Conservation (phyloP, 1,284 basidiomycete species). For the Apiotrichum laibachii region DNA sequence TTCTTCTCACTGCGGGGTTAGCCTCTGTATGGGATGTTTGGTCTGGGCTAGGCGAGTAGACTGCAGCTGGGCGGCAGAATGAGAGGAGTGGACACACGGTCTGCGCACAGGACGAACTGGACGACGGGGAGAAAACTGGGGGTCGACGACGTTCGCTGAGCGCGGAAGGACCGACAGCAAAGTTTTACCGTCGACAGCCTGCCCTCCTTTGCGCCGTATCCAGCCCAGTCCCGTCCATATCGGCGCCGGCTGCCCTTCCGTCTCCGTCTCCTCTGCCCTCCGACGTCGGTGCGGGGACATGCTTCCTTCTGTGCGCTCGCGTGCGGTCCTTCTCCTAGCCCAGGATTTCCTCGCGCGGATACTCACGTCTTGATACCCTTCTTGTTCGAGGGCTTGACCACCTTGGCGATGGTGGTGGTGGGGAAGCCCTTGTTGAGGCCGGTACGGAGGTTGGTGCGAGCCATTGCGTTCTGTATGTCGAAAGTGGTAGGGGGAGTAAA, state of each 20-base stretch:
- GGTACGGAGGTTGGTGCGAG: slow-evolving; percentile 71
- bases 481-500: background rate
- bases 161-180: too few species aligned
- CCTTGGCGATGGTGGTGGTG: slow-evolving; percentile 80
- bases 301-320: too few species aligned
- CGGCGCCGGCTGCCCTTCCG: too few species aligned
- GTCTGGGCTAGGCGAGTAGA: background rate
- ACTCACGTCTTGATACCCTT: slow-evolving; percentile 72
- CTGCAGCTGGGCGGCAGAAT: background rate
- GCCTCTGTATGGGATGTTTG: background rate
- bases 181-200: too few species aligned
- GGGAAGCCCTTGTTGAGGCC: slow-evolving; percentile 92
- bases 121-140: too few species aligned
- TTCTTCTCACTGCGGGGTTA: slow-evolving; percentile 59
- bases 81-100: background rate
- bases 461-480: slow-evolving; percentile 18
- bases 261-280: too few species aligned
- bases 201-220: too few species aligned
- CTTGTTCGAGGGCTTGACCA: slow-evolving; percentile 78
- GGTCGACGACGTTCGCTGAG: too few species aligned
- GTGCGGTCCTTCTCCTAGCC: background rate
- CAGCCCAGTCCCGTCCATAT: too few species aligned
- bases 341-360: background rate
- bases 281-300: too few species aligned
- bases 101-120: too few species aligned